Percentiles rank a stretch among this genome's conserved stretches.
Conservation (phyloP, 2,329 filamentous ascomycete genomes). For the Tetracladium maxilliforme region DNA sequence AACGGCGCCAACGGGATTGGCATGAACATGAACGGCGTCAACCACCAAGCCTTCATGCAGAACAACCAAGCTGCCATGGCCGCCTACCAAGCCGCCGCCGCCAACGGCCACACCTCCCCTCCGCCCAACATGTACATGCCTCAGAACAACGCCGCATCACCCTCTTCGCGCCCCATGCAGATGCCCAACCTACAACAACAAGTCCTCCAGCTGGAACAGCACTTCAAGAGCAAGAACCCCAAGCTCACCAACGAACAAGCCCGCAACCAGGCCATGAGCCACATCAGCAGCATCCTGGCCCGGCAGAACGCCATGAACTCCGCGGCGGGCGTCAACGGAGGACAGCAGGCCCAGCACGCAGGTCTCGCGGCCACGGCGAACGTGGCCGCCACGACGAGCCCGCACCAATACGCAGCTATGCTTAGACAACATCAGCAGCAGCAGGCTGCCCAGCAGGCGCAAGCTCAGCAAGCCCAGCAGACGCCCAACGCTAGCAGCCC, state of each 20-base stretch:
- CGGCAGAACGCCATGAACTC: too few relatives aligned
- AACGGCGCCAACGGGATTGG: too few relatives aligned
- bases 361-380: too few relatives aligned
- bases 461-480: slow-evolving; percentile 26
- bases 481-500: not conserved
- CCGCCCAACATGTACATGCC: slow-evolving; percentile 2
- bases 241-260: slow-evolving; percentile 34
- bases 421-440: slow-evolving; percentile 5
- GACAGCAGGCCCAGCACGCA: too few relatives aligned
- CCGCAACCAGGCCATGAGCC: slow-evolving; percentile 32
- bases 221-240: slow-evolving; percentile 11
- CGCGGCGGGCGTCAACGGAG: too few relatives aligned
- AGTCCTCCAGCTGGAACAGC: slow-evolving; percentile 8
- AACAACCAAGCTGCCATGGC: slow-evolving; percentile 36
- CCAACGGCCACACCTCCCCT: slow-evolving; percentile 29
- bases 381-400: too few relatives aligned
- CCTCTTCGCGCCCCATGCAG: too few relatives aligned
- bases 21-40: slow-evolving; percentile 11
- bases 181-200: too few relatives aligned
- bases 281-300: slow-evolving; percentile 7
- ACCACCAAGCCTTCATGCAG: slow-evolving; percentile 11
- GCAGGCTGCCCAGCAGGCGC: slow-evolving; percentile 12
- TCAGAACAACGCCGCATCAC: slow-evolving; percentile 3
- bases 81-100: slow-evolving; percentile 31
- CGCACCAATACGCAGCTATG: too few relatives aligned